These are phyloP conservation scores for Backusella psychrophila DNA, from an alignment of 192 early-diverging fungal species.

Conservation along the genomic window DNA sequence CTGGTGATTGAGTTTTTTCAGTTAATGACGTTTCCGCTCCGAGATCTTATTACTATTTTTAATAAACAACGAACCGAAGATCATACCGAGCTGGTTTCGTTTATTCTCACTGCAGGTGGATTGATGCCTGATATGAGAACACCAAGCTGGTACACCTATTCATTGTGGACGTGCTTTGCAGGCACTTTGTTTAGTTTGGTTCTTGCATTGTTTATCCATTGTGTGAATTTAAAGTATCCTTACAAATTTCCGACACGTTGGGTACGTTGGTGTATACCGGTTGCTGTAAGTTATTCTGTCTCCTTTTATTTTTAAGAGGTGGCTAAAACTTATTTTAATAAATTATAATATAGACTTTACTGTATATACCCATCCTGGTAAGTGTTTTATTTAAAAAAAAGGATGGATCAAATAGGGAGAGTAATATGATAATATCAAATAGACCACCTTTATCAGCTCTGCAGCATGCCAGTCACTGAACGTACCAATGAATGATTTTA, in stretches of 20 bases:
- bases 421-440: neutral
- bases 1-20: constrained; percentile 78
- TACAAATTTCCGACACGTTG: constrained; percentile 43
- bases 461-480: constrained; percentile 42
- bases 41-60: constrained; percentile 57
- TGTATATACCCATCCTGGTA: constrained; percentile 45
- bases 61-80: constrained; percentile 15
- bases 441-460: constrained; percentile 42
- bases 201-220: constrained; percentile 41
- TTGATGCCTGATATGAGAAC: constrained; percentile 51
- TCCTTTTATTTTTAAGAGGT: neutral
- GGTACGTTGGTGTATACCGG: constrained; percentile 43
- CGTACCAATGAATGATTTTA: constrained; percentile 19
- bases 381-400: neutral
- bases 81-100: constrained; percentile 51
- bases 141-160: constrained; percentile 49
- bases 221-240: constrained; percentile 40
- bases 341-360: constrained; percentile 29
- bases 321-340: neutral
- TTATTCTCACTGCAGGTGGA: constrained; percentile 54
- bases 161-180: constrained; percentile 44
- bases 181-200: constrained; percentile 34
- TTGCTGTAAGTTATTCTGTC: constrained; percentile 8
- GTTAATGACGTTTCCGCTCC: constrained; percentile 73
- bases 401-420: neutral